A percentile compares a stretch with the other conserved stretches of the same genome.
Conservation (phyloP, 805 yeast genomes). For the Metschnikowia reukaufii region DNA sequence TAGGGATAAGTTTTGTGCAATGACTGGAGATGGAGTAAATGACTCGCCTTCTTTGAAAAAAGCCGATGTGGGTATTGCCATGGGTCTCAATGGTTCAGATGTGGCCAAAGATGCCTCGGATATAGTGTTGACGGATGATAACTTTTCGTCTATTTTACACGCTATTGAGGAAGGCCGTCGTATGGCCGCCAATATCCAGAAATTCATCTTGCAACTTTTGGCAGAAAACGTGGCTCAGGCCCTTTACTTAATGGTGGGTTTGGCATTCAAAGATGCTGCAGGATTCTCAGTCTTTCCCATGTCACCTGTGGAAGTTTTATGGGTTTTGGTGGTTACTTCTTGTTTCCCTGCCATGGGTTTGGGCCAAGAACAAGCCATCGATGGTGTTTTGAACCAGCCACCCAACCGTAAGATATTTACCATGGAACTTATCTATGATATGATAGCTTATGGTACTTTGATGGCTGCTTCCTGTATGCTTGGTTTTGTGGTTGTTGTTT, state of each 20-base stretch:
- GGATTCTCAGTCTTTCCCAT: constrained; percentile 78
- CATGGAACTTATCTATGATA: constrained; percentile 41
- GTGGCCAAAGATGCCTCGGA: constrained; percentile 32
- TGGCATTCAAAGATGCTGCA: constrained; percentile 62
- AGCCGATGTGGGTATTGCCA: constrained; percentile 33
- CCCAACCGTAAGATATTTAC: constrained; percentile 42
- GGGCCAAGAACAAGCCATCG: constrained; percentile 40
- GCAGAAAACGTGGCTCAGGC: constrained; percentile 47
- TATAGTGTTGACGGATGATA: constrained; percentile 29
- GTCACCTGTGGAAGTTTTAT: constrained; percentile 39
- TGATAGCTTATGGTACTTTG: constrained; percentile 41
- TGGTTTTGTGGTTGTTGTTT: constrained; percentile 39
- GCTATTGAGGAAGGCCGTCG: constrained; percentile 29
- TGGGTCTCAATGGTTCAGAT: constrained; percentile 32
- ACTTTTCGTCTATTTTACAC: constrained; percentile 28
- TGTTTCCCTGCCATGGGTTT: constrained; percentile 26
- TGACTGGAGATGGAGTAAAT: constrained; percentile 59
- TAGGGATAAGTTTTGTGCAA: constrained; percentile 54
- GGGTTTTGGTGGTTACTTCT: constrained; percentile 23
- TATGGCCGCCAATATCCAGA: constrained; percentile 24
- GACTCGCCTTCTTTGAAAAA: constrained; percentile 30
- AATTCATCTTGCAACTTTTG: constrained; percentile 23
- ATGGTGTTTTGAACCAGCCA: constrained; percentile 38
- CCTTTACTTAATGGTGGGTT: constrained; percentile 66
- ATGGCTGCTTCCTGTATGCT: constrained; percentile 43